Base-by-base conservation (phyloP, 306 rosid species). In the Mucuna pruriens region DNA sequence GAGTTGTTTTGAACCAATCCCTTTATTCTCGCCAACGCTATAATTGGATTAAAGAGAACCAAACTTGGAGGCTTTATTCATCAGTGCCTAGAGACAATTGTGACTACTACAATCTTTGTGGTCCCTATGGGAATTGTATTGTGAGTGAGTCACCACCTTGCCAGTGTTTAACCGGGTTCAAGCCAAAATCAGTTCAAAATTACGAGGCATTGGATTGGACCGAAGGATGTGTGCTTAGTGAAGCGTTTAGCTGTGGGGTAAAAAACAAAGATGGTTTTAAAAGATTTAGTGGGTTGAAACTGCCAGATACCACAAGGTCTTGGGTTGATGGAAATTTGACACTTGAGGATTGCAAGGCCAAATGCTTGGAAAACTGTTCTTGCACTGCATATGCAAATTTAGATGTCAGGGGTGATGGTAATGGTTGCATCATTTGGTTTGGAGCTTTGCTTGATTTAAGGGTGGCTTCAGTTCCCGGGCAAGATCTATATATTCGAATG, bases 351-450 rank as follows among this genome's bases (percentile, higher is more conserved):
- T 89, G 90, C 54, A 64, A 54, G 60, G 77, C 26, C 0, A 70
- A 77, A 26, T 89, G 92, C 63, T 79, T 39, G 58, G 64, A 67
- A 13, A 82, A 82, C 40, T 89, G 88, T 46, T 84, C 86, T 31
- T 86, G 92, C 49, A 31, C 26, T 4, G 87, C 92, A 12, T 86
- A 86, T 84, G 80, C 92, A 58, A 79, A 75, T 57, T 15, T 81
- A 12, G 80, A 72, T 54, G 3, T 84, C 19, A 76, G 20, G 1
- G 81, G 31, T 11, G 72, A 68, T 58, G 82, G 83, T 25, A 79
- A 33, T 71, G 84, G 85, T 1, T 89, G 90, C 72, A 7, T 66
- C 44, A 75, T 79, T 69, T 86, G 92, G 88, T 86, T 82, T 23
- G 82, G 78, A 1, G 76, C 68, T 31, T 61, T 88, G 34, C 29